Evolutionary conservation across 345 rosid genomes (phyloP).

Genomic region (Lepidium didymum): DNA sequence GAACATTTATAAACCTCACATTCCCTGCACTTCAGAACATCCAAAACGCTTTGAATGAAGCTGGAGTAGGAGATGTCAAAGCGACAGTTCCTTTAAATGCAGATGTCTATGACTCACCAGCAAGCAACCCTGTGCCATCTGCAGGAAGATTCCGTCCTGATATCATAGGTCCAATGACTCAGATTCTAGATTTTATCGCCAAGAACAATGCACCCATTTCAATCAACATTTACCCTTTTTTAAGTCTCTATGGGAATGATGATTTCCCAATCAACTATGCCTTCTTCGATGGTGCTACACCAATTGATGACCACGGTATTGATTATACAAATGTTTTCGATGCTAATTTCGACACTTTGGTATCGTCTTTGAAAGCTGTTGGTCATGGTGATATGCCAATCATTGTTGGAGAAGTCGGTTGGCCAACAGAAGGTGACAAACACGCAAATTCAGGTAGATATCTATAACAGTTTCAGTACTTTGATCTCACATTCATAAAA

Average conservation of each 20-base stretch:
- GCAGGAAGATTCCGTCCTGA: conserved; percentile 69
- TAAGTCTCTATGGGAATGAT: conserved; percentile 71
- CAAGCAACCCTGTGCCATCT: conserved; percentile 52
- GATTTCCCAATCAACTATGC: conserved; percentile 72
- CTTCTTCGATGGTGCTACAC: conserved; percentile 71
- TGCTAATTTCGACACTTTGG: conserved; percentile 83
- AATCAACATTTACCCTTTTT: conserved; percentile 81
- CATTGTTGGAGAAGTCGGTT: conserved; percentile 23
- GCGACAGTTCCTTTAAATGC: conserved; percentile 85
- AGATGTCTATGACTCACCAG: conserved; percentile 68
- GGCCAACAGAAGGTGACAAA: conserved; percentile 34
- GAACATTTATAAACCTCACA: conserved; percentile 51
- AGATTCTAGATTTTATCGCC: conserved; percentile 58
- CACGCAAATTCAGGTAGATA: conserved; percentile 37
- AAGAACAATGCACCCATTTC: conserved; percentile 71
- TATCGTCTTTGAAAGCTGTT: conserved; percentile 52
- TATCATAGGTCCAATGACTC: conserved; percentile 50
- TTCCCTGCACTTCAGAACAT: conserved; percentile 83
- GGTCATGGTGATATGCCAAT: conserved; percentile 59
- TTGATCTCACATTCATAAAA: neutral
- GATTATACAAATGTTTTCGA: conserved; percentile 75
- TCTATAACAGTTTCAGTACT: neutral
- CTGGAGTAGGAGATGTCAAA: conserved; percentile 60
- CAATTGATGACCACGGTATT: conserved; percentile 45
- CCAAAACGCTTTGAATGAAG: conserved; percentile 81